Percentiles rank a stretch among this genome's conserved stretches.
Evolutionary conservation across 169 alveolate genomes (phyloP).

Genomic region (Cryptosporidium ryanae): DNA sequence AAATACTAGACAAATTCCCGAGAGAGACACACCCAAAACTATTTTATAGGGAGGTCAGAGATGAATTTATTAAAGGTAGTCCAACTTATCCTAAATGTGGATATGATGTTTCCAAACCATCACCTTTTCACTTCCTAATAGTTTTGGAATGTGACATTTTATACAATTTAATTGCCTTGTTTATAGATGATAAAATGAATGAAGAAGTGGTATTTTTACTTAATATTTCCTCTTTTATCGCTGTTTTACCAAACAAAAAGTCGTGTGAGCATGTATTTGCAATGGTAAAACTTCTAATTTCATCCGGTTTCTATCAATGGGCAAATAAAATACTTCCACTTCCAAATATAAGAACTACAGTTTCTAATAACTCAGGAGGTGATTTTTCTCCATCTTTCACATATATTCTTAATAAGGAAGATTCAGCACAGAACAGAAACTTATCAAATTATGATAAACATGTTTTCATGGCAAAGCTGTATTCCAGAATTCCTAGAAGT

Average conservation of each 20-base stretch:
- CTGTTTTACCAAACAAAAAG: slow-evolving; percentile 37
- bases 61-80: slow-evolving; percentile 44
- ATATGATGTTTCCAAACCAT: slow-evolving; percentile 52
- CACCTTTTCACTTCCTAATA: slow-evolving; percentile 42
- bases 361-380: not conserved
- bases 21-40: slow-evolving; percentile 33
- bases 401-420: not conserved
- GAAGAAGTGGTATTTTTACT: slow-evolving; percentile 38
- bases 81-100: slow-evolving; percentile 74
- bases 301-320: slow-evolving; percentile 70
- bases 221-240: slow-evolving; percentile 32
- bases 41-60: slow-evolving; percentile 39
- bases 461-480: slow-evolving; percentile 55
- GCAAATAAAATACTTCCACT: slow-evolving; percentile 47
- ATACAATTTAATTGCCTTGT: slow-evolving; percentile 19
- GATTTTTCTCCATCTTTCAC: slow-evolving; percentile 41
- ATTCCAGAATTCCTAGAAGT: slow-evolving; percentile 68
- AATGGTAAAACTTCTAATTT: slow-evolving; percentile 53
- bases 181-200: slow-evolving; percentile 67
- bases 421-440: not conserved
- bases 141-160: slow-evolving; percentile 59
- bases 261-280: slow-evolving; percentile 24
- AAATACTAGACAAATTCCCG: slow-evolving; percentile 22
- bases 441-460: slow-evolving; percentile 17
- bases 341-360: not conserved